A percentile compares a stretch with the other conserved stretches of the same genome.
These are phyloP conservation scores for Dipsacomyces acuminosporus DNA, from an alignment of 371 early-diverging fungal genomes.

Conservation along the genomic window DNA sequence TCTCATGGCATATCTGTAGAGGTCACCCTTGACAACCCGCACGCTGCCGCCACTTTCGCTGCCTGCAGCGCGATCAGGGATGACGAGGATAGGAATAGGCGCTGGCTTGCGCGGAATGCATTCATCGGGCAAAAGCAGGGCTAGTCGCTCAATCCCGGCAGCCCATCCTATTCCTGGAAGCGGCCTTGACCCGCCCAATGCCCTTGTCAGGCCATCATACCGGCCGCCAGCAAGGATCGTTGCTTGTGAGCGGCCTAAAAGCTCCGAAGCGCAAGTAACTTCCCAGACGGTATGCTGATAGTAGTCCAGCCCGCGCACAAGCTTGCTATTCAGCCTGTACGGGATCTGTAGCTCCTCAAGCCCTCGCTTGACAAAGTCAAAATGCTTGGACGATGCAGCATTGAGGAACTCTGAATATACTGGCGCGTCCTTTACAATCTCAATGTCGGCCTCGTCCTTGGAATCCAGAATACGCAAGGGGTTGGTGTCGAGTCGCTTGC, in stretches of 20 bases:
- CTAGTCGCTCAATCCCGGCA: conserved; percentile 56
- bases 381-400: conserved; percentile 38
- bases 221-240: conserved; percentile 65
- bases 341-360: conserved; percentile 48
- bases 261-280: conserved; percentile 35
- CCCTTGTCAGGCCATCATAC: conserved; percentile 54
- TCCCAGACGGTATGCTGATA: conserved; percentile 65
- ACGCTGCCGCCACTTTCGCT: background rate
- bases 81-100: conserved; percentile 22
- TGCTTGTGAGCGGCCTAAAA: conserved; percentile 54
- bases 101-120: background rate
- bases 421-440: conserved; percentile 44
- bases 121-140: conserved; percentile 41
- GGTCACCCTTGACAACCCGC: background rate
- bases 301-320: conserved; percentile 64
- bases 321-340: conserved; percentile 48
- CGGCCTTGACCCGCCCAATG: conserved; percentile 49
- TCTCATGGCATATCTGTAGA: conserved; percentile 27
- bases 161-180: conserved; percentile 57
- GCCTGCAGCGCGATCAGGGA: conserved; percentile 19
- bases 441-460: conserved; percentile 51
- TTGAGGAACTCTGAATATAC: conserved; percentile 44
- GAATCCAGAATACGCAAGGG: conserved; percentile 61
- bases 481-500: conserved; percentile 49
- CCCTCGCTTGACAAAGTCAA: conserved; percentile 44